Evolutionary conservation across 805 yeast species (phyloP).

Genomic region (Schwanniomyces yamadae): DNA sequence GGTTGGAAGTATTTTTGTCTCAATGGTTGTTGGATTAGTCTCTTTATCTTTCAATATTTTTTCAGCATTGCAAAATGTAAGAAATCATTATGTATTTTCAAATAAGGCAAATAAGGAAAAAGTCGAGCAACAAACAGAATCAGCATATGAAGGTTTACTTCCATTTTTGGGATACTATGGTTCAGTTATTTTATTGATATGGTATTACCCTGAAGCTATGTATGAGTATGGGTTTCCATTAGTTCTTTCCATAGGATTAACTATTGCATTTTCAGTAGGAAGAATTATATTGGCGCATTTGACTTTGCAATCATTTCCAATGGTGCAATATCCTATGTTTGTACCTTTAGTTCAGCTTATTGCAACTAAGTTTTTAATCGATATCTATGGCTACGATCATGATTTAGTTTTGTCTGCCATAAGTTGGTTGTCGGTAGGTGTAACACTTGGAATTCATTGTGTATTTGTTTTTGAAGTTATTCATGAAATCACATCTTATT

Average conservation of each 20-base stretch:
- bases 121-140: slow-evolving; percentile 39
- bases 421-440: slow-evolving; percentile 64
- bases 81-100: slow-evolving; percentile 41
- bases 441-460: slow-evolving; percentile 65
- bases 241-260: slow-evolving; percentile 66
- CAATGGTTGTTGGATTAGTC: slow-evolving; percentile 50
- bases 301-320: slow-evolving; percentile 76
- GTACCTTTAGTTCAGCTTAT: slow-evolving; percentile 56
- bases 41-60: slow-evolving; percentile 63
- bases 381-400: slow-evolving; percentile 37
- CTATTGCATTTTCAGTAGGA: slow-evolving; percentile 85
- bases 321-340: slow-evolving; percentile 64
- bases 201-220: slow-evolving; percentile 54
- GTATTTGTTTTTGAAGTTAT: slow-evolving; percentile 76
- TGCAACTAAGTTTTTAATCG: slow-evolving; percentile 32
- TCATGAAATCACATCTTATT: slow-evolving; percentile 70
- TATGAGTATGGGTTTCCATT: slow-evolving; percentile 50
- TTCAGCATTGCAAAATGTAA: slow-evolving; percentile 65
- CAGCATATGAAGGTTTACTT: slow-evolving; percentile 50
- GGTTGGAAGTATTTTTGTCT: slow-evolving; percentile 43
- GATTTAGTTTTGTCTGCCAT: slow-evolving; percentile 48
- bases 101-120: slow-evolving; percentile 19
- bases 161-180: slow-evolving; percentile 65
- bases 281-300: slow-evolving; percentile 85
- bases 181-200: slow-evolving; percentile 46